phyloP scores from a whole-genome alignment of 73 alveolate species.

The Paramecium sonneborni region DNA sequence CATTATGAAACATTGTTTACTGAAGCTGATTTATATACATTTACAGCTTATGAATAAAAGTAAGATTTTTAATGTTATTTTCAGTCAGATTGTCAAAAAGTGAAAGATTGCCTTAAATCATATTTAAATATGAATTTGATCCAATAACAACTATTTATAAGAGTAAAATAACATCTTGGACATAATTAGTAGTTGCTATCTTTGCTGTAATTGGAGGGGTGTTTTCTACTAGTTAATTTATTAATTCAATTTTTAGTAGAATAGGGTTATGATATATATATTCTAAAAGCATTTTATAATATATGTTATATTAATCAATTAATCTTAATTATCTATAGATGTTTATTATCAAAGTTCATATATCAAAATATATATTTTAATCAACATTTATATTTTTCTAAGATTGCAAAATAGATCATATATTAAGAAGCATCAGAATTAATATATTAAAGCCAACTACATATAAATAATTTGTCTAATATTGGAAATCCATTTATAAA shows the following conservation, averaged over 20 bases:
- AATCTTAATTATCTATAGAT: too few species aligned
- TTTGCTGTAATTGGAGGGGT: constrained; percentile 62
- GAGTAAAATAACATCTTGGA: not conserved
- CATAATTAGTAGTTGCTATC: constrained; percentile 11
- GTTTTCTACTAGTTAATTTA: constrained; percentile 7
- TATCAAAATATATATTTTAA: not conserved
- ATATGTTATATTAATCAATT: not conserved
- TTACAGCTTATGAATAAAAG: constrained; percentile 58
- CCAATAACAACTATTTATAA: constrained; percentile 46
- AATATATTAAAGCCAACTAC: too few species aligned
- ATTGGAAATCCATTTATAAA: too few species aligned
- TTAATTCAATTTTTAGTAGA: not conserved
- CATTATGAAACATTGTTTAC: constrained; percentile 24
- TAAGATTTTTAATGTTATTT: not conserved
- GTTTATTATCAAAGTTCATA: not conserved
- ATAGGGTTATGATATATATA: not conserved
- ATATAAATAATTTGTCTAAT: too few species aligned
- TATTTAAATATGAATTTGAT: constrained; percentile 65
- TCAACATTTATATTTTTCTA: not conserved
- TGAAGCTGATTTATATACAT: constrained; percentile 20
- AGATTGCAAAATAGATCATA: not conserved
- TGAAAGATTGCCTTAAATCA: constrained; percentile 48
- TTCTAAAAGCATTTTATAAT: not conserved
- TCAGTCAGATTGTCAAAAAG: not conserved
- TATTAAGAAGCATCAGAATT: not conserved